phyloP scores from a whole-genome alignment of 116 monocot genomes.

The Thalassia testudinum region DNA sequence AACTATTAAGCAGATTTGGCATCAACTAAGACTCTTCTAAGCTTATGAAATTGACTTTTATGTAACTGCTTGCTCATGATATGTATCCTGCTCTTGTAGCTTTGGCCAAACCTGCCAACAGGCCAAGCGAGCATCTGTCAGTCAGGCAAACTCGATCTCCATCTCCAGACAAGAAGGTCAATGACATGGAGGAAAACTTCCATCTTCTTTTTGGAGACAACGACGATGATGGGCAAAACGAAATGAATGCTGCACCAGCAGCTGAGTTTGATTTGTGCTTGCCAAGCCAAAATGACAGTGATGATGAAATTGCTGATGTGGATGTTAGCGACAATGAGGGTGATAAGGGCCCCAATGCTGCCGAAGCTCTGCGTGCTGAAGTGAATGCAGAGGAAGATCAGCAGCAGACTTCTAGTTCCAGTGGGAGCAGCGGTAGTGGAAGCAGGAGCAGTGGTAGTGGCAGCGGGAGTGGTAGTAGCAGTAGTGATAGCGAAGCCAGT shows the following conservation, averaged over 20 bases:
- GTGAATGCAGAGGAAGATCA: slow-evolving; percentile 45
- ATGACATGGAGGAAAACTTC: slow-evolving; percentile 29
- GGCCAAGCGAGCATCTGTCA: too few species aligned
- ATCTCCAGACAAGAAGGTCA: slow-evolving; percentile 8
- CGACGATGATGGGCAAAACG: slow-evolving; percentile 2
- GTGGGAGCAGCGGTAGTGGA: slow-evolving; percentile 23
- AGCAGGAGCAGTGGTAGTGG: slow-evolving; percentile 43
- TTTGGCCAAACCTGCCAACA: too few species aligned
- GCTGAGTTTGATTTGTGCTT: slow-evolving; percentile 44
- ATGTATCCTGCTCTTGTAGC: too few species aligned
- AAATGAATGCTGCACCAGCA: neutral
- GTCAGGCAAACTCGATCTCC: too few species aligned
- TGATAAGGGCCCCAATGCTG: slow-evolving; percentile 49
- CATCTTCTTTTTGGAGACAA: slow-evolving; percentile 45
- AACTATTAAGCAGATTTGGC: too few species aligned
- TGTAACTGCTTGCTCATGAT: too few species aligned
- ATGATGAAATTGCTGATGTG: slow-evolving; percentile 77
- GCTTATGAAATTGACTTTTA: too few species aligned
- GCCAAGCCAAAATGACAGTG: slow-evolving; percentile 30
- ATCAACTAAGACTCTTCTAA: too few species aligned
- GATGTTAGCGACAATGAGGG: slow-evolving; percentile 52
- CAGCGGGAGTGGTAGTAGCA: slow-evolving; percentile 26
- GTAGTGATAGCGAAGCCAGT: slow-evolving; percentile 30
- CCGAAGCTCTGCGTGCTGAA: slow-evolving; percentile 45
- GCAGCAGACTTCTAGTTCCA: slow-evolving; percentile 30